Base-by-base conservation (phyloP, 495 filamentous ascomycete species). In the Xylaria cubensis region DNA sequence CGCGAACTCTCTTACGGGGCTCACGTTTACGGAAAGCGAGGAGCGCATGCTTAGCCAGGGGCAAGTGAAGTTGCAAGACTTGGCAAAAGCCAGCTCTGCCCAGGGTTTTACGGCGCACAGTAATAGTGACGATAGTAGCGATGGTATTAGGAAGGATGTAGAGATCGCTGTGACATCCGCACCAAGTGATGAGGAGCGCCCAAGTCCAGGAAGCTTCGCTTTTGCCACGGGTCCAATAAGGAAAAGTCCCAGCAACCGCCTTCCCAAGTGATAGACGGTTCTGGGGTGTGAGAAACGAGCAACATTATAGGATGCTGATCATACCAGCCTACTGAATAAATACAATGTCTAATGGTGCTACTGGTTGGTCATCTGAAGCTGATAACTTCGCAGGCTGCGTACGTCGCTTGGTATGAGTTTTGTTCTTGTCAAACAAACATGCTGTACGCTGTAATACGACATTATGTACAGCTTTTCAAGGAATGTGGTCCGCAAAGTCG, bases 11-110 rank as follows among this genome's bases (percentile, higher is more conserved):
- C 74, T 76, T 19, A 79, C 80, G 1, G 73, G 69, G 0, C 67
- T 83, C 73, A 78, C 82, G 5, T 82, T 83, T 51, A 82, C 62
- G 15, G 82, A 83, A 71, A 83, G 82, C 62, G 79, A 83, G 63
- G 82, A 84, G 71, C 76, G 77, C 48, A 82, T 83, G 62, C 64
- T 84, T 56, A 55, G 15, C 59, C 75, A 76, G 48, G 75, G 46
- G 32, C 69, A 80, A n/a, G 71, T 82, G 0, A 80, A 26, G 72
- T 80, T 3, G 76, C 68, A 78, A 61, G 74, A 76, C 15, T 56
- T 83, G 53, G 65, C 72, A 39, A 32, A 36, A 10, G 61, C 19
- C n/a, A 19, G 17, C 29, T 34, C 46, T 24, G 10, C 32, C 2
- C 32, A 29, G 12, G 46, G n/a, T 36, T 13, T 36, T 29, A 34